Evolutionary conservation across 2,329 filamentous ascomycete genomes (phyloP).

Genomic region (Colletotrichum nymphaeae): DNA sequence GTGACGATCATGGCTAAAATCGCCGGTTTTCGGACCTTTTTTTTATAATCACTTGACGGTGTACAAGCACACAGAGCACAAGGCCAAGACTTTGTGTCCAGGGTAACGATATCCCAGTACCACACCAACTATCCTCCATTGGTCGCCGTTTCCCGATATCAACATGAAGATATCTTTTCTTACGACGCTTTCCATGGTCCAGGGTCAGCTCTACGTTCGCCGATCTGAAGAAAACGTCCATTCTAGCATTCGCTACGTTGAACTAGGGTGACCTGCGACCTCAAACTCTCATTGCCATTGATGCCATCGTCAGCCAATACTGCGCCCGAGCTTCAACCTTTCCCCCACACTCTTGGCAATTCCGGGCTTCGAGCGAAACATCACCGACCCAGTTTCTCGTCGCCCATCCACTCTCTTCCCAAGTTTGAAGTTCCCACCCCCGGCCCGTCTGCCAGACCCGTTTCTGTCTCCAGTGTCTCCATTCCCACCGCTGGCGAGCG

Average conservation of each 20-base stretch:
- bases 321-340: background rate
- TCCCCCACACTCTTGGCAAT: constrained; percentile 18
- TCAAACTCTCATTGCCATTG: constrained; percentile 6
- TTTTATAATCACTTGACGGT: background rate
- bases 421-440: too few species aligned
- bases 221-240: background rate
- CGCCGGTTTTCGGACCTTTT: background rate
- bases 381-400: constrained; percentile 17
- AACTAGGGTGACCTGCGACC: background rate
- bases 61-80: too few species aligned
- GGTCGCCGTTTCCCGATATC: background rate
- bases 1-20: background rate
- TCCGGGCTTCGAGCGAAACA: constrained; percentile 34
- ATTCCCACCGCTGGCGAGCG: background rate
- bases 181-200: background rate
- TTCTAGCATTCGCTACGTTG: background rate
- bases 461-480: background rate
- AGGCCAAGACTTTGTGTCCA: background rate
- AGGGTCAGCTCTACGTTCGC: background rate
- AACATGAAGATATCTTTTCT: background rate
- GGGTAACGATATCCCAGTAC: background rate
- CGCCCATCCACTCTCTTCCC: background rate
- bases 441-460: too few species aligned
- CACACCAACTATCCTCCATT: background rate
- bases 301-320: background rate